phyloP scores from a whole-genome alignment of 208 protist species.

The Phytomonas sp. region DNA sequence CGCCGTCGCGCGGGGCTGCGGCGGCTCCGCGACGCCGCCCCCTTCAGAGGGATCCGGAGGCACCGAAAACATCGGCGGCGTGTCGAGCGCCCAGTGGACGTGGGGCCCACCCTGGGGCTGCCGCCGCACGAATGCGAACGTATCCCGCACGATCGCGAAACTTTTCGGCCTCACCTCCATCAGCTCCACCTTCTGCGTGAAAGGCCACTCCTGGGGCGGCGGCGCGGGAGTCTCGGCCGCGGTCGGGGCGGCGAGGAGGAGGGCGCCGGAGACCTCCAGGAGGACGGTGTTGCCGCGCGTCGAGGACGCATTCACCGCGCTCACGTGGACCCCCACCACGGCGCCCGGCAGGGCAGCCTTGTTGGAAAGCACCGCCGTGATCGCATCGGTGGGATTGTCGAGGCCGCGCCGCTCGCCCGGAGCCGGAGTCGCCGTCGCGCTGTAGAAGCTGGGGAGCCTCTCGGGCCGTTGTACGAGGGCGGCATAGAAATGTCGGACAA shows the following conservation, averaged over 20 bases:
- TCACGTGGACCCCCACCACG: constrained; percentile 15
- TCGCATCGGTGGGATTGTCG: constrained; percentile 2
- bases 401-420: no score
- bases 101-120: neutral
- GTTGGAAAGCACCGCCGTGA: neutral
- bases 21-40: constrained; percentile 11
- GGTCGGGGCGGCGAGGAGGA: constrained; percentile 25
- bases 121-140: constrained; percentile 13
- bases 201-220: constrained; percentile 14
- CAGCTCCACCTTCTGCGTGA: constrained; percentile 60
- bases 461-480: constrained; percentile 37
- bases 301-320: constrained; percentile 27
- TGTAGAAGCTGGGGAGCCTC: constrained; percentile 41
- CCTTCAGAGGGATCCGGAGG: neutral
- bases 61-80: neutral
- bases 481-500: constrained; percentile 64
- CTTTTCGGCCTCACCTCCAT: constrained; percentile 31
- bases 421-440: neutral
- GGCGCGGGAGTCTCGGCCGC: no score
- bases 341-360: neutral
- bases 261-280: constrained; percentile 14
- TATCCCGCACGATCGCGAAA: constrained; percentile 53
- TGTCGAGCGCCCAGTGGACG: neutral
- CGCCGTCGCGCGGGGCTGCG: constrained; percentile 12
- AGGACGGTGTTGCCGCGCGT: constrained; percentile 12